Evolutionary conservation across 805 yeast species (phyloP).

Genomic region (Yarrowia keelungensis): DNA sequence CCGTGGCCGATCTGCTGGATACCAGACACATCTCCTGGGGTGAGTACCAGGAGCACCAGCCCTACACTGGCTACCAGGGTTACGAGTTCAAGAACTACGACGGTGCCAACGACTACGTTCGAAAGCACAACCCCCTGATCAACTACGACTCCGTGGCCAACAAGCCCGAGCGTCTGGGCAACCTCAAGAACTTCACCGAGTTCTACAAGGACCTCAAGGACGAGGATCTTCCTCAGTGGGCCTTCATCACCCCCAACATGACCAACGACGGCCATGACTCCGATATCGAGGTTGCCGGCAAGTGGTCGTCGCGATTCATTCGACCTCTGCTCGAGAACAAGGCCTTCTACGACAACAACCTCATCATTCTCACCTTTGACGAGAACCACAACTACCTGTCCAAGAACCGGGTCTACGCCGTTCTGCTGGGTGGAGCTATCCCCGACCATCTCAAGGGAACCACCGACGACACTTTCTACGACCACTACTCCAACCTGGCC

Average conservation of each 20-base stretch:
- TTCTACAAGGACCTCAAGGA: constrained; percentile 54
- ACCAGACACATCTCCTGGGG: constrained; percentile 58
- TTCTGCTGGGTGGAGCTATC: constrained; percentile 58
- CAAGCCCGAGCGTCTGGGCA: constrained; percentile 51
- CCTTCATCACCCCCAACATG: constrained; percentile 62
- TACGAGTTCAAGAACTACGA: constrained; percentile 56
- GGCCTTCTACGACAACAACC: constrained; percentile 57
- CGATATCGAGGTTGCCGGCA: constrained; percentile 56
- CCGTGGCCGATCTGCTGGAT: constrained; percentile 58
- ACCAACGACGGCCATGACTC: constrained; percentile 61
- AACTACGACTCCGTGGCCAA: constrained; percentile 54
- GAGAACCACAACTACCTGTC: constrained; percentile 56
- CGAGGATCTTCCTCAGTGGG: constrained; percentile 59
- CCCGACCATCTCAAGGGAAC: constrained; percentile 55
- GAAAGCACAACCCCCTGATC: constrained; percentile 61
- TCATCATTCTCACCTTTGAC: constrained; percentile 59
- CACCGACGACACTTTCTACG: constrained; percentile 57
- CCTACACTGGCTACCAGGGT: constrained; percentile 61
- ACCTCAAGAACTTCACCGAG: constrained; percentile 58
- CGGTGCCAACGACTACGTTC: constrained; percentile 57
- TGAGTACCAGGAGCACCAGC: constrained; percentile 61
- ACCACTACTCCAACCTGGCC: constrained; percentile 61
- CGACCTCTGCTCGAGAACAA: constrained; percentile 55
- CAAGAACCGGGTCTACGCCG: constrained; percentile 56
- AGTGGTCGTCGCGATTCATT: constrained; percentile 57